Conservation (phyloP, 1,284 basidiomycete genomes). For the Phylloporus sp. region DNA sequence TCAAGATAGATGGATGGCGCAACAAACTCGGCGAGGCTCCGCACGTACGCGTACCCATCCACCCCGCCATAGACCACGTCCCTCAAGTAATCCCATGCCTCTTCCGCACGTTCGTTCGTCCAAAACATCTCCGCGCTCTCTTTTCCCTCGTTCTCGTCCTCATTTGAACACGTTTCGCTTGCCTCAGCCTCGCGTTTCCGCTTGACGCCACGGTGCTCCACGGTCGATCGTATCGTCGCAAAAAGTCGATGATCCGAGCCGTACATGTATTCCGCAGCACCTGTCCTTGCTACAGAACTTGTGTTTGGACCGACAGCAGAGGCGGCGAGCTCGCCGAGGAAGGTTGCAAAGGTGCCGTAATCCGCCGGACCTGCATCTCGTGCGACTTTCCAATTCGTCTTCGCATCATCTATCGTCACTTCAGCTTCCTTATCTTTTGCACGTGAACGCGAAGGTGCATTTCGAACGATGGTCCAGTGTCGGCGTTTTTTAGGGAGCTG, state of each 20-base stretch:
- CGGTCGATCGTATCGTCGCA: slow-evolving; percentile 37
- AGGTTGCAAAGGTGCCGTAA: slow-evolving; percentile 60
- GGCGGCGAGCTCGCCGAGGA: slow-evolving; percentile 42
- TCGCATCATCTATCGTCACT: slow-evolving; percentile 31
- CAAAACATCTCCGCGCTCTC: slow-evolving; percentile 45
- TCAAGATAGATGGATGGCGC: slow-evolving; percentile 19
- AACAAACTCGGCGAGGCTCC: slow-evolving; percentile 75
- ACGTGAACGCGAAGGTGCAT: slow-evolving; percentile 47
- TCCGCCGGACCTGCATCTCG: slow-evolving; percentile 59
- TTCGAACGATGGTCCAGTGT: slow-evolving; percentile 49
- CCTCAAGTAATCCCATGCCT: slow-evolving; percentile 63
- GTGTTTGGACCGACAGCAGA: slow-evolving; percentile 11
- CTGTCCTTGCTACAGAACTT: not conserved
- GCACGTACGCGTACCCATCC: slow-evolving; percentile 72
- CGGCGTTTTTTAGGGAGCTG: slow-evolving; percentile 25
- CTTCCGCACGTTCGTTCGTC: slow-evolving; percentile 48
- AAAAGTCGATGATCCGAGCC: slow-evolving; percentile 43
- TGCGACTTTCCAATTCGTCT: slow-evolving; percentile 46
- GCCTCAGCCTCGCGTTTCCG: slow-evolving; percentile 17
- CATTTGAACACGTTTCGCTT: slow-evolving; percentile 6
- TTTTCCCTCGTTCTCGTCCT: slow-evolving; percentile 6
- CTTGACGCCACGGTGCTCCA: slow-evolving; percentile 27
- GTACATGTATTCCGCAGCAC: slow-evolving; percentile 23
- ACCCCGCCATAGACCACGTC: slow-evolving; percentile 77
- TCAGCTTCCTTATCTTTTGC: slow-evolving; percentile 60